These are phyloP conservation scores for Leccinum fuscescens DNA, from an alignment of 1,284 basidiomycete genomes.

Conservation along the genomic window DNA sequence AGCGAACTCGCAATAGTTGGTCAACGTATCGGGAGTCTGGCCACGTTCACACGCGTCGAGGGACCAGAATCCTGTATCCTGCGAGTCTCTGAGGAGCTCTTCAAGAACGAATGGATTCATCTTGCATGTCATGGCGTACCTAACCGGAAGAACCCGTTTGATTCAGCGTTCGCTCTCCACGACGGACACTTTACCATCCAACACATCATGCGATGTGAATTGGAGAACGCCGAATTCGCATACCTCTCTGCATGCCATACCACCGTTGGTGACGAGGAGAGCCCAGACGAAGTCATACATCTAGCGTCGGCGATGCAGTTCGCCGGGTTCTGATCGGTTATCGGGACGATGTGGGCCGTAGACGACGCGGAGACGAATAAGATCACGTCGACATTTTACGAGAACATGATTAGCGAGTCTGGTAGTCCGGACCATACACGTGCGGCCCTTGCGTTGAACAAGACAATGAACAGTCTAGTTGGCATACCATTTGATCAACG, in stretches of 20 bases:
- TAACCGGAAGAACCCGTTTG: not conserved
- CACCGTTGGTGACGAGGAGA: not conserved
- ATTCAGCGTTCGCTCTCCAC: not conserved
- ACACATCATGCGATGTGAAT: not conserved
- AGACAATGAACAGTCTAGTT: not conserved
- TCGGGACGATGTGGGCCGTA: not conserved
- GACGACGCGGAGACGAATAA: not conserved
- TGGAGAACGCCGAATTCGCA: not conserved
- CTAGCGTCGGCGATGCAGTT: not conserved
- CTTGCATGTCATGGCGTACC: not conserved
- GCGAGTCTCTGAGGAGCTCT: not conserved
- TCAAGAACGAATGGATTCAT: not conserved
- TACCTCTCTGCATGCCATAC: not conserved
- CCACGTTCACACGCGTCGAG: not conserved
- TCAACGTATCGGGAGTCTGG: not conserved
- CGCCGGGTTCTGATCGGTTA: not conserved
- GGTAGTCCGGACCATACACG: not conserved
- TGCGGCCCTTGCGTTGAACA: not conserved
- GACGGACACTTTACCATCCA: not conserved
- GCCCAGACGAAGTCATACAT: not conserved
- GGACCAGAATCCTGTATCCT: not conserved
- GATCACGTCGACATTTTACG: not conserved
- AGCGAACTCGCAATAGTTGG: not conserved
- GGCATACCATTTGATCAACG: not conserved
- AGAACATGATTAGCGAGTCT: not conserved